A percentile compares a stretch with the other conserved stretches of the same genome.
These are phyloP conservation scores for Coccomyxa sp. DNA, from an alignment of 139 green algal species.

Conservation along the genomic window DNA sequence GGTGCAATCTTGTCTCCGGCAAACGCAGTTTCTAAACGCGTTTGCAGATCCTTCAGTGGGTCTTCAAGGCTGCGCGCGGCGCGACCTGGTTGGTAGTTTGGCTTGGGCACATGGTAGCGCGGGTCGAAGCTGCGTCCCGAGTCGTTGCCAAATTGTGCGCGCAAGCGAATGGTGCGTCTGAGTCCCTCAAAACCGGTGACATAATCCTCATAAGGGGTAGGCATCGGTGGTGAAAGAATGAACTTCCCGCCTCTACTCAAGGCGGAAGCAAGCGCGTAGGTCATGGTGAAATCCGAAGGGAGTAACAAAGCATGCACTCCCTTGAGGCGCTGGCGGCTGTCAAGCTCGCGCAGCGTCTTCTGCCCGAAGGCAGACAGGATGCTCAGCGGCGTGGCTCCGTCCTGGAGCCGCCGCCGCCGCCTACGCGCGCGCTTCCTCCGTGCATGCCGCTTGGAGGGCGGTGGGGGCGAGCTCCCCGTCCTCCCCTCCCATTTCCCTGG, in stretches of 20 bases:
- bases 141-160: too few relatives aligned
- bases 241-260: not conserved
- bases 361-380: not conserved
- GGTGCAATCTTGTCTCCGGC: too few relatives aligned
- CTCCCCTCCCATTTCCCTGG: not conserved
- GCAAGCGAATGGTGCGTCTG: too few relatives aligned
- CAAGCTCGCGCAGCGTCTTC: not conserved
- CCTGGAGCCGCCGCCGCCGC: not conserved
- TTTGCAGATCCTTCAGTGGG: not conserved
- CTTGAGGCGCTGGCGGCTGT: not conserved
- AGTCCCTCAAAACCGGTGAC: too few relatives aligned
- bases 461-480: not conserved
- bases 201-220: too few relatives aligned
- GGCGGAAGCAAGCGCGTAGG: not conserved
- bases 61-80: not conserved
- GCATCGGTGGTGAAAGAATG: not conserved
- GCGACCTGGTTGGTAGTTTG: not conserved
- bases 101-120: not conserved
- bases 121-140: not conserved
- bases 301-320: not conserved
- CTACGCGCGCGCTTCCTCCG: not conserved
- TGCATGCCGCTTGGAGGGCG: not conserved
- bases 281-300: not conserved
- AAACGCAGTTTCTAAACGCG: too few relatives aligned
- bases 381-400: not conserved